phyloP scores from a whole-genome alignment of 805 yeast genomes.

The Saccharomycopsis sp. region DNA sequence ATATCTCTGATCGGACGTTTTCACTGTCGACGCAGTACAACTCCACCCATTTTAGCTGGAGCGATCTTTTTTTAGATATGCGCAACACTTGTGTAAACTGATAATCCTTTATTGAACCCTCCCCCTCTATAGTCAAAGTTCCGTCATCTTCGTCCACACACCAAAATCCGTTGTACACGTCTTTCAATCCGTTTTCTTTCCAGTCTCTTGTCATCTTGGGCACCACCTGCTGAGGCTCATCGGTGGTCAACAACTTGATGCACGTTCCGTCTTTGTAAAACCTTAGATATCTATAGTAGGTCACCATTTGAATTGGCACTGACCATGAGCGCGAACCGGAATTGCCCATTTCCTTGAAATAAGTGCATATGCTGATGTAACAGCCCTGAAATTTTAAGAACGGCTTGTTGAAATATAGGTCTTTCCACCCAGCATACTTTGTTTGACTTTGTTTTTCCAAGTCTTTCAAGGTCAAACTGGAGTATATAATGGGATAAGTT shows the following conservation, averaged over 20 bases:
- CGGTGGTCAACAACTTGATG: constrained; percentile 56
- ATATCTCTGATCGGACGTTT: constrained; percentile 45
- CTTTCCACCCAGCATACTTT: constrained; percentile 29
- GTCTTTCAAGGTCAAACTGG: not conserved
- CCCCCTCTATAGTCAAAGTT: constrained; percentile 31
- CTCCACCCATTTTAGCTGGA: constrained; percentile 62
- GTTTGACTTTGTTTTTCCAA: constrained; percentile 3
- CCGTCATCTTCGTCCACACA: constrained; percentile 40
- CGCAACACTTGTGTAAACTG: constrained; percentile 53
- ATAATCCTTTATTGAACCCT: constrained; percentile 44
- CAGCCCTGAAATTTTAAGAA: constrained; percentile 73
- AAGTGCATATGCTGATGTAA: constrained; percentile 77
- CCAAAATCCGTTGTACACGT: constrained; percentile 49
- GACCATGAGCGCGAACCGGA: constrained; percentile 59
- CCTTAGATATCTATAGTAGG: constrained; percentile 79
- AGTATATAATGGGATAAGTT: constrained; percentile 6
- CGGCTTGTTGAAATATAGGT: constrained; percentile 58
- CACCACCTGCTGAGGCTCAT: constrained; percentile 63
- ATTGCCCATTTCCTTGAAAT: constrained; percentile 71
- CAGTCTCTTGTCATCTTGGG: constrained; percentile 36
- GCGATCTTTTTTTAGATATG: constrained; percentile 51
- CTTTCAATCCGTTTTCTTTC: constrained; percentile 27
- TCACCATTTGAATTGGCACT: constrained; percentile 72
- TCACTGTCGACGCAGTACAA: constrained; percentile 53
- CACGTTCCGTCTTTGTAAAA: constrained; percentile 75